Percentiles rank a stretch among this genome's conserved stretches.
Evolutionary conservation across 164 flowering plant species (phyloP).

Genomic region (Vitis riparia): DNA sequence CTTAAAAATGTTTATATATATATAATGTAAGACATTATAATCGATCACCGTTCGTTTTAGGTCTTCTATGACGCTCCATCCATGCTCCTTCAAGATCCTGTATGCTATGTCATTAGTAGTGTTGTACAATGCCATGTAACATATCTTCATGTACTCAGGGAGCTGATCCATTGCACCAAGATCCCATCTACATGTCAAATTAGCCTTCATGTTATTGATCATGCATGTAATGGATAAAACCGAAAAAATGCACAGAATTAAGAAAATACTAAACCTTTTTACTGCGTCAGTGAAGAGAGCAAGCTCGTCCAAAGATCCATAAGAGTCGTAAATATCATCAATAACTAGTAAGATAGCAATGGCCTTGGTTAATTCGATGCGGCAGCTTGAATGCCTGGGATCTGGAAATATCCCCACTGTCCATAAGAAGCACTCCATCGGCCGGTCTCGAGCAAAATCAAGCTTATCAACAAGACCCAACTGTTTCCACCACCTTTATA

Average conservation of each 20-base stretch:
- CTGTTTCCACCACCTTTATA: conserved; percentile 38
- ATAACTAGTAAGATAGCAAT: conserved; percentile 28
- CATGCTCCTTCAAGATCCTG: conserved; percentile 19
- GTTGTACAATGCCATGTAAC: conserved; percentile 28
- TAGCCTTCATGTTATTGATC: too few species aligned
- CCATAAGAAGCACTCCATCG: conserved; percentile 31
- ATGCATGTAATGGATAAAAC: background rate
- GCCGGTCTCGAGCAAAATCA: conserved; percentile 31
- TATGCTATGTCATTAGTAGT: conserved; percentile 21
- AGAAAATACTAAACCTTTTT: conserved; percentile 14
- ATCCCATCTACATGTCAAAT: conserved; percentile 21
- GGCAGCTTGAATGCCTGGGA: conserved; percentile 17
- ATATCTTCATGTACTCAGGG: conserved; percentile 32
- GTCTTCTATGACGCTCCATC: conserved; percentile 12
- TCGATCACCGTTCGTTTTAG: conserved; percentile 18
- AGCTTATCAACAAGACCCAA: conserved; percentile 30
- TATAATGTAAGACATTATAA: too few species aligned
- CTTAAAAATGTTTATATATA: too few species aligned
- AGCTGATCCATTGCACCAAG: conserved; percentile 22
- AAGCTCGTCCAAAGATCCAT: conserved; percentile 23
- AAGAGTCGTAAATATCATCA: conserved; percentile 27
- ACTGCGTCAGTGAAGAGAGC: conserved; percentile 28
- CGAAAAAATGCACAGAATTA: background rate
- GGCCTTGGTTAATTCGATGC: conserved; percentile 29
- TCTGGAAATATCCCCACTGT: conserved; percentile 31